Evolutionary conservation across 2,329 filamentous ascomycete species (phyloP), one percentile per base, ranked within the genome.

Genomic region (Fusarium albosuccineum): DNA sequence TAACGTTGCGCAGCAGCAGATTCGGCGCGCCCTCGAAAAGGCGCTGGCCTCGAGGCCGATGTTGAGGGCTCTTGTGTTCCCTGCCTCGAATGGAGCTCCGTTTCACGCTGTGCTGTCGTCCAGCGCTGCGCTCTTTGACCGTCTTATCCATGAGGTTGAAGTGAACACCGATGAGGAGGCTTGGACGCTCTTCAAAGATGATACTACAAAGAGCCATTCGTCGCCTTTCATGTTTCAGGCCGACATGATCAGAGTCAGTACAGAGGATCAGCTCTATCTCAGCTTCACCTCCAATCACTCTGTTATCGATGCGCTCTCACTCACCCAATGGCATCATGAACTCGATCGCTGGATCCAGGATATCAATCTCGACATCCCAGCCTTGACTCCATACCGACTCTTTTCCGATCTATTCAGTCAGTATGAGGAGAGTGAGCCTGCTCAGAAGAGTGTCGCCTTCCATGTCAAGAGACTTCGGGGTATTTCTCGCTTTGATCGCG

Each of bases 281-380:
- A 57, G 64, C 16, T 60, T 78, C 44, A 76, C 73, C 0, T 78
- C 77, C 50, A 80, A 74, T 55, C 78, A 80, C 61, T 77, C 76
- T 41, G 64, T 76, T 37, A 71, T 78, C 27, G 78, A 80, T 60
- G 78, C 75, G 13, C 42, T 79, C 44, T 76, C 73, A 1, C 64
- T 80, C 8, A 66, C 75, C 11, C 68, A 76, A 5, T 77, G 73
- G 71, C 72, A 78, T 34, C 71, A 73, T 39, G 76, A 80, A 44
- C 68, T 80, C 3, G 75, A 77, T 53, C 71, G 66, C 5, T 69
- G 75, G 34, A 72, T 80, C 6, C 52, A 64, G 33, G 59, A 75
- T 37, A 22, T 54, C 5, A 55, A 69, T 5, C 27, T 60, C 1
- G n/a, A 61, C 0, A 56, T 72, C 3, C 70, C 75, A 2, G 46